Evolutionary conservation across 1,139 yeast genomes (phyloP).

Genomic region (Kluyveromyces marxianus): DNA sequence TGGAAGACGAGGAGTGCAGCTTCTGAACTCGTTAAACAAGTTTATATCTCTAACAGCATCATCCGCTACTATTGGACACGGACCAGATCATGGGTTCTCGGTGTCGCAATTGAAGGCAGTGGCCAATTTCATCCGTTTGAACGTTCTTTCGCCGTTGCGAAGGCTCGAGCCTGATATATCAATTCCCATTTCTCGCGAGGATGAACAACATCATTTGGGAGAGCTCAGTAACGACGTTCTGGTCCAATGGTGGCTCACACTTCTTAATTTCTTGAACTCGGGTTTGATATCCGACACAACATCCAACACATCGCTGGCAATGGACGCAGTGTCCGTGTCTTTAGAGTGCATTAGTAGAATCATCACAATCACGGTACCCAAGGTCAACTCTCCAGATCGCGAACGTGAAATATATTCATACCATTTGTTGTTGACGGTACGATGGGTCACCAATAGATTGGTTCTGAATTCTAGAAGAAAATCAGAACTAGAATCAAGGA

Average conservation of each 20-base stretch:
- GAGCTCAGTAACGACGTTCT: slow-evolving; percentile 16
- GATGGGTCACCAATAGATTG: slow-evolving; percentile 24
- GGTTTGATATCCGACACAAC: slow-evolving; percentile 9
- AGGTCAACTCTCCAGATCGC: slow-evolving; percentile 11
- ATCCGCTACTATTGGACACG: slow-evolving; percentile 7
- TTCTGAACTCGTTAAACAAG: slow-evolving; percentile 21
- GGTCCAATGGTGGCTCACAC: slow-evolving; percentile 29
- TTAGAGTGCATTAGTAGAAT: slow-evolving; percentile 27
- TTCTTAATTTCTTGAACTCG: slow-evolving; percentile 21
- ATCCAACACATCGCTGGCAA: slow-evolving; percentile 7
- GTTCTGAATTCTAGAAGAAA: slow-evolving; percentile 18
- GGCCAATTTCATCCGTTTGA: slow-evolving; percentile 19
- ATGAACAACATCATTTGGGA: background rate
- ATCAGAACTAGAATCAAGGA: slow-evolving; percentile 1
- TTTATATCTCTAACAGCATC: slow-evolving; percentile 19
- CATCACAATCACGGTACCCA: slow-evolving; percentile 12
- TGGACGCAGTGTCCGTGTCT: slow-evolving; percentile 20
- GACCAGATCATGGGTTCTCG: slow-evolving; percentile 1
- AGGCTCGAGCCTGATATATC: slow-evolving; percentile 6
- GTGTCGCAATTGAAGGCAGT: slow-evolving; percentile 9
- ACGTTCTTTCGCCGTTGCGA: slow-evolving; percentile 20
- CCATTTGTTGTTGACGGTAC: slow-evolving; percentile 23
- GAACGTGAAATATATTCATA: slow-evolving; percentile 23
- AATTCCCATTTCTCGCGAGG: background rate
- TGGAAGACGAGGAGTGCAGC: slow-evolving; percentile 9